A percentile compares a stretch with the other conserved stretches of the same genome.
Conservation (phyloP, 2,329 filamentous ascomycete species). For the Hypoxylon sp. region DNA sequence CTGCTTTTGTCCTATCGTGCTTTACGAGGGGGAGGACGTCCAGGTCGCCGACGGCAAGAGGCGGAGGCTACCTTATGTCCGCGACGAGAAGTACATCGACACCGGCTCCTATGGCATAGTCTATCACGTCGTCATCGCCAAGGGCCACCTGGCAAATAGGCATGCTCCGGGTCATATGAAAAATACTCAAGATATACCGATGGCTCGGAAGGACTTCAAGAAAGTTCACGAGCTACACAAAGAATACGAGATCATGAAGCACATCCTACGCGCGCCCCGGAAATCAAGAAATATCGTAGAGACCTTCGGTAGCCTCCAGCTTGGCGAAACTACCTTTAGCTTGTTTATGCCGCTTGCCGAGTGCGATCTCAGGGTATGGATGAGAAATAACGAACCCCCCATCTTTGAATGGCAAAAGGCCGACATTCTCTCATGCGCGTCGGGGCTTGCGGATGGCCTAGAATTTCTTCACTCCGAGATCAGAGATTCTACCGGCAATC, state of each 20-base stretch:
- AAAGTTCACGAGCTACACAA: conserved; percentile 38
- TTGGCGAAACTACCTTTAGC: conserved; percentile 46
- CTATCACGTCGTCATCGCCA: conserved; percentile 44
- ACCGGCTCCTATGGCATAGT: conserved; percentile 47
- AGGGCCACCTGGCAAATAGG: conserved; percentile 45
- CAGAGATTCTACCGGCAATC: conserved; percentile 37
- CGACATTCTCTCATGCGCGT: conserved; percentile 41
- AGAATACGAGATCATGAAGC: conserved; percentile 47
- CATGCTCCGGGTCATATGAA: conserved; percentile 15
- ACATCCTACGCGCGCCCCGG: conserved; percentile 45
- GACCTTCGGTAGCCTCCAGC: conserved; percentile 47
- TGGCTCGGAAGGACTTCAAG: conserved; percentile 51
- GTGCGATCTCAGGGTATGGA: conserved; percentile 50
- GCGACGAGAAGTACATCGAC: conserved; percentile 41
- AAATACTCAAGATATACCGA: conserved; percentile 34
- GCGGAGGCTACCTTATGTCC: conserved; percentile 47
- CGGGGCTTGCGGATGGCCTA: conserved; percentile 47
- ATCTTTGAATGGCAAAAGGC: conserved; percentile 35
- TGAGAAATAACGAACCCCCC: conserved; percentile 37
- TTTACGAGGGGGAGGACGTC: conserved; percentile 43
- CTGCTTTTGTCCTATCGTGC: conserved; percentile 46
- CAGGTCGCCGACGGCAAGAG: conserved; percentile 32
- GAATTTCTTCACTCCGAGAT: conserved; percentile 51
- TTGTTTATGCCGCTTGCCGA: conserved; percentile 52
- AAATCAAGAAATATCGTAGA: conserved; percentile 49